Base-by-base conservation (phyloP, 441 rosid species). In the Brassica balearica region DNA sequence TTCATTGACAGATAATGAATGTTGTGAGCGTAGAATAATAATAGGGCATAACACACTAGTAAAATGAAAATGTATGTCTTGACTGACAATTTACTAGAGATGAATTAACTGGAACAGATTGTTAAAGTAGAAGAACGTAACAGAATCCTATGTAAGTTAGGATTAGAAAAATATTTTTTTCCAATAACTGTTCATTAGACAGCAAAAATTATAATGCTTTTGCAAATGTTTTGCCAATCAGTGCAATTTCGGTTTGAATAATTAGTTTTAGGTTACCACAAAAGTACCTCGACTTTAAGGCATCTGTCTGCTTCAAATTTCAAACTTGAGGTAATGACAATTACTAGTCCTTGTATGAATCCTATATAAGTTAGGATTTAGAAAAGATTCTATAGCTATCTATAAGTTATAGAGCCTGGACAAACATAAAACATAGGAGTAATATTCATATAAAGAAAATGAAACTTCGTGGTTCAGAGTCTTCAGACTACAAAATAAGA, bases 381-480 rank as follows among this genome's bases (percentile, higher is more conserved):
- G 48, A 41, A 1, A 41, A 41, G 48, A 41, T 3, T 3, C 48
- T 10, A 41, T 10, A 41, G n/a, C n/a, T 41, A 41, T 41, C 11
- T 41, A 41, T 41, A 41, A 3, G 10, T 10, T 41, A 10, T 11
- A 43, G 14, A 12, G 6, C 14, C 53, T 4, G 53, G 2, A 43
- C 51, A 4, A 43, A 43, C 51, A 43, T 43, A 11, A 41, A 43
- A 43, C 53, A 43, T 43, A 19, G 19, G 19, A 19, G 19, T 19
- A 43, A 43, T 43, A 43, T 43, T 4, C 53, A 11, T 43, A 43
- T 43, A 43, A 11, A 43, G 53, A 43, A 43, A 43, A 43, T 43
- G 53, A 43, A 43, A 14, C 53, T 43, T 43, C 53, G 53, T 43
- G 14, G 53, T 43, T 43, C 74, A 60, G n/a, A 59, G 64, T 60